Conservation (phyloP, 2,329 filamentous ascomycete genomes). For the Nannizziopsis arthrosporioides region DNA sequence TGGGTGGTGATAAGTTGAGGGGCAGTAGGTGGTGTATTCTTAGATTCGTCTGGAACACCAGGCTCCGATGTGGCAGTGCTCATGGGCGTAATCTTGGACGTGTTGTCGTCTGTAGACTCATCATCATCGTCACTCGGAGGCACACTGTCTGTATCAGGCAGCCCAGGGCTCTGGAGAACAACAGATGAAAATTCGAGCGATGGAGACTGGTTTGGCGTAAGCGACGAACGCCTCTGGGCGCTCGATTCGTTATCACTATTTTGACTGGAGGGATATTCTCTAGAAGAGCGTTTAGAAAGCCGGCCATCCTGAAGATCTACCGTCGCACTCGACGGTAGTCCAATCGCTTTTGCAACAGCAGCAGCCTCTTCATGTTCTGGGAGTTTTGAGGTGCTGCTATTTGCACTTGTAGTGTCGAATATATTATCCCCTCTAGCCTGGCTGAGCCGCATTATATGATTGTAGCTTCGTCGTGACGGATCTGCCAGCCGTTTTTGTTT, state of each 20-base stretch:
- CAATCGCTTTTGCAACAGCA: slow-evolving; percentile 41
- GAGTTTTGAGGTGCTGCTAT: slow-evolving; percentile 35
- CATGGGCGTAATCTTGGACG: slow-evolving; percentile 6
- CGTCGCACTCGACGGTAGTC: slow-evolving; percentile 24
- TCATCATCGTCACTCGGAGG: slow-evolving; percentile 6
- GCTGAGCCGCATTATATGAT: slow-evolving; percentile 61
- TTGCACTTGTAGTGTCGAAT: slow-evolving; percentile 40
- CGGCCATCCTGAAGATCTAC: slow-evolving; percentile 2
- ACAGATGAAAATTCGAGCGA: slow-evolving; percentile 8
- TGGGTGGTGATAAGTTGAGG: not conserved
- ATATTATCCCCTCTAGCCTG: slow-evolving; percentile 41
- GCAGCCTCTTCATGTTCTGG: slow-evolving; percentile 40
- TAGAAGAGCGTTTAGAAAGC: slow-evolving; percentile 2
- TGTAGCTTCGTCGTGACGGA: slow-evolving; percentile 62
- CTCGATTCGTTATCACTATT: slow-evolving; percentile 10
- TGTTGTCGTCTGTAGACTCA: slow-evolving; percentile 8
- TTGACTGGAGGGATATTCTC: slow-evolving; percentile 4
- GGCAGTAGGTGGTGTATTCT: not conserved
- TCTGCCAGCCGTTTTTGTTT: slow-evolving; percentile 74
- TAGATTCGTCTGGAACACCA: not conserved
- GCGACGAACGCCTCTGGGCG: slow-evolving; percentile 5
- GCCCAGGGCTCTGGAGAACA: slow-evolving; percentile 13
- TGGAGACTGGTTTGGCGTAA: slow-evolving; percentile 7
- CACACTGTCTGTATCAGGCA: slow-evolving; percentile 8
- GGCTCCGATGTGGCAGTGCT: slow-evolving; percentile 1